Evolutionary conservation across 352 stramenopile genomes (phyloP).

Genomic region (Phytophthora citricola): DNA sequence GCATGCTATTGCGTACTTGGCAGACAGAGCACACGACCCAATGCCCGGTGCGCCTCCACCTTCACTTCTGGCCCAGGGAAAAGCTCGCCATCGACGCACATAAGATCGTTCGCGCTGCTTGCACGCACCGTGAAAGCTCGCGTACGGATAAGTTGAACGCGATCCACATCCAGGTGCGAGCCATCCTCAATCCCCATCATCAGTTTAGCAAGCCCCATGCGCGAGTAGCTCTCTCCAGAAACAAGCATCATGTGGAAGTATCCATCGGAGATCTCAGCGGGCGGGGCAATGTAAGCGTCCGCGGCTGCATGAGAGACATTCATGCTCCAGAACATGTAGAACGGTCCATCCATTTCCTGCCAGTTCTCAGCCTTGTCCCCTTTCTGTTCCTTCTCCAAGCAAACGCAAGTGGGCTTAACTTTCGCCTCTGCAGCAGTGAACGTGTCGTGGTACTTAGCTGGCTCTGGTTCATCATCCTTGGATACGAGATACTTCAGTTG

Average conservation of each 20-base stretch:
- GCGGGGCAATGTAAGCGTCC: slow-evolving; percentile 54
- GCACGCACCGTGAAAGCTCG: slow-evolving; percentile 58
- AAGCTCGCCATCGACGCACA: slow-evolving; percentile 73
- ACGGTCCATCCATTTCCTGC: slow-evolving; percentile 53
- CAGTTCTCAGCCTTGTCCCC: slow-evolving; percentile 29
- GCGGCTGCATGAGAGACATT: slow-evolving; percentile 60
- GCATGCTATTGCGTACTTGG: slow-evolving; percentile 20
- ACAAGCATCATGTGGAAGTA: slow-evolving; percentile 71
- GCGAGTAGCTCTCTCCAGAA: slow-evolving; percentile 44
- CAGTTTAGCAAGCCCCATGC: slow-evolving; percentile 45
- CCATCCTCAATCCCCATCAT: slow-evolving; percentile 65
- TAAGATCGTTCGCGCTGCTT: slow-evolving; percentile 41
- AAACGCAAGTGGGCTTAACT: slow-evolving; percentile 32
- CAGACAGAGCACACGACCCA: slow-evolving; percentile 54
- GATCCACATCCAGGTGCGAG: slow-evolving; percentile 45
- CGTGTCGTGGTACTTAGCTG: slow-evolving; percentile 48
- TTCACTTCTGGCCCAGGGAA: slow-evolving; percentile 54
- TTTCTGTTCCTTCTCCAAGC: slow-evolving; percentile 25
- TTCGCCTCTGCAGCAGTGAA: slow-evolving; percentile 14
- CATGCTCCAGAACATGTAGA: slow-evolving; percentile 71
- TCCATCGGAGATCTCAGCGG: slow-evolving; percentile 56
- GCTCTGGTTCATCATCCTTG: slow-evolving; percentile 33
- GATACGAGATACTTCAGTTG: slow-evolving; percentile 48
- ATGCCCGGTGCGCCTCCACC: slow-evolving; percentile 54
- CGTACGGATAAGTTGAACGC: slow-evolving; percentile 64